A percentile compares a stretch with the other conserved stretches of the same genome.
Conservation (phyloP, 345 rosid species). For the Bruguiera gymnorhiza region DNA sequence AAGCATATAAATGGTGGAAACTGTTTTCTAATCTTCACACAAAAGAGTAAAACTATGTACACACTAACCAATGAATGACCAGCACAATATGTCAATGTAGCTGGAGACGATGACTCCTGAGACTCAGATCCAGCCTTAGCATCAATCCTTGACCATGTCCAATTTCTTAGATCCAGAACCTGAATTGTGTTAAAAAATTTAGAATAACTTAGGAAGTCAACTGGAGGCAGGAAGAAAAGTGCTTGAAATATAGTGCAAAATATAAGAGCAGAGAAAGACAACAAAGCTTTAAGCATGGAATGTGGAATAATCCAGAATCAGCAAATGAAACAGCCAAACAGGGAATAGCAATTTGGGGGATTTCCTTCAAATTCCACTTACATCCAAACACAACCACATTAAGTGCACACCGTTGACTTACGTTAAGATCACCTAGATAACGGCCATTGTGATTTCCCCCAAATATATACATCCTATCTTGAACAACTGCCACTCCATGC, state of each 20-base stretch:
- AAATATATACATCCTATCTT: constrained; percentile 86
- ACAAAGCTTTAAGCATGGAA: neutral
- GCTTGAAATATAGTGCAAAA: neutral
- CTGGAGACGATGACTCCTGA: constrained; percentile 46
- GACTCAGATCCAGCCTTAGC: constrained; percentile 57
- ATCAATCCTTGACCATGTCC: constrained; percentile 95
- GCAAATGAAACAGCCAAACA: neutral
- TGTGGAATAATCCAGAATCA: neutral
- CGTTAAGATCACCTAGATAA: constrained; percentile 90
- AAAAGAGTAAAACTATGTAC: constrained; percentile 11
- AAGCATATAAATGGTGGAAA: constrained; percentile 19
- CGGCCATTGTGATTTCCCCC: constrained; percentile 99
- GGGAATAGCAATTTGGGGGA: neutral
- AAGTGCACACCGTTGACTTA: constrained; percentile 32
- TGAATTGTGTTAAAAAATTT: constrained; percentile 38
- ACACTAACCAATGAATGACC: constrained; percentile 95
- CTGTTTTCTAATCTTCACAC: constrained; percentile 17
- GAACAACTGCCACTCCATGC: constrained; percentile 93
- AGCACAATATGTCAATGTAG: constrained; percentile 68
- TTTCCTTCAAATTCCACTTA: neutral
- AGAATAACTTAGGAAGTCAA: constrained; percentile 8
- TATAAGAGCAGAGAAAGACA: neutral
- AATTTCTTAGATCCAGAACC: constrained; percentile 92
- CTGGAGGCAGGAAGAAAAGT: neutral
- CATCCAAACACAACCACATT: constrained; percentile 1